phyloP scores from a whole-genome alignment of 192 early-diverging fungal species.

The Linderina pennispora region DNA sequence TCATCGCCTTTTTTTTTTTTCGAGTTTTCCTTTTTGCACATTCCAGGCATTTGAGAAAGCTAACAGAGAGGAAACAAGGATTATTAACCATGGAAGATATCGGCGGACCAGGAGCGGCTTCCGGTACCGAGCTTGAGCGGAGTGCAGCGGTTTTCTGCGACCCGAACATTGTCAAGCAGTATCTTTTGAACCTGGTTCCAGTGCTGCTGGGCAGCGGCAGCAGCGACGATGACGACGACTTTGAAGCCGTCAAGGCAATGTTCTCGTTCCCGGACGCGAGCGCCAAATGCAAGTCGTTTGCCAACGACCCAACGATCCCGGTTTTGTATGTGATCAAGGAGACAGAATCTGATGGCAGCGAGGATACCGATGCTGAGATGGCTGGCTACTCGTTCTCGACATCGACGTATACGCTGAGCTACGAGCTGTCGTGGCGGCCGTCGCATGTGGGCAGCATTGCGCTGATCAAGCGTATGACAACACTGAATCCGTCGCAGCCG shows the following conservation, averaged over 20 bases:
- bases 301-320: conserved; percentile 62
- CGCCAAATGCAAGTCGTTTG: conserved; percentile 70
- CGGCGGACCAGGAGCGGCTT: conserved; percentile 1
- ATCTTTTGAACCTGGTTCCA: conserved; percentile 65
- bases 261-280: conserved; percentile 61
- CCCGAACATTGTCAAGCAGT: conserved; percentile 56
- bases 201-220: conserved; percentile 54
- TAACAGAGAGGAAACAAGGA: not conserved
- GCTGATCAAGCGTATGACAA: conserved; percentile 68
- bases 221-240: conserved; percentile 42
- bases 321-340: conserved; percentile 80
- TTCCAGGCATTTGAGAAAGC: not conserved
- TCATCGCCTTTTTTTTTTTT: no score
- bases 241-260: conserved; percentile 54
- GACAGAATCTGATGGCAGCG: conserved; percentile 28
- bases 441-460: conserved; percentile 70
- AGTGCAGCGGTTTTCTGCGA: conserved; percentile 43
- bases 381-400: conserved; percentile 7
- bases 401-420: conserved; percentile 52
- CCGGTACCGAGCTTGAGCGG: conserved; percentile 9
- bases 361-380: conserved; percentile 8
- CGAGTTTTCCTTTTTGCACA: no score
- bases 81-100: not conserved
- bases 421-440: conserved; percentile 69
- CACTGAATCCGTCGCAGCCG: conserved; percentile 65